A percentile compares a stretch with the other conserved stretches of the same genome.
phyloP scores from a whole-genome alignment of 106 monocot species.

The Acorus calamus region DNA sequence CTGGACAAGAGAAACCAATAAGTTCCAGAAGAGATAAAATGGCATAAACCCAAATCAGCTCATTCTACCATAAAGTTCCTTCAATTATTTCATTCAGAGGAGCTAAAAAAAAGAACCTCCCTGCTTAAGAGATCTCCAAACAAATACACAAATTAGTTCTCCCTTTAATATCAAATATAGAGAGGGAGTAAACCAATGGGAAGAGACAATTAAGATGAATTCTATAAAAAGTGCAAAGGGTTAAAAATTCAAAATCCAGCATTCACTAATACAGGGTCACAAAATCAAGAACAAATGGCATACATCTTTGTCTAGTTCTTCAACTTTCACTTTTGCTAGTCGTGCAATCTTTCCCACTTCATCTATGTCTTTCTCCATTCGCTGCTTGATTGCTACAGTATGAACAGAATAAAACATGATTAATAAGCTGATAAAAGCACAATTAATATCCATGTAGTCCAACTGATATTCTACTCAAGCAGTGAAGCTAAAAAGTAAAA shows the following conservation, averaged over 20 bases:
- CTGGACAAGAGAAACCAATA: slow-evolving; percentile 18
- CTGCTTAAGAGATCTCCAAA: no score
- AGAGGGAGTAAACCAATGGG: no score
- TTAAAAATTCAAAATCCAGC: no score
- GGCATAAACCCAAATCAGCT: no score
- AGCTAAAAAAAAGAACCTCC: no score
- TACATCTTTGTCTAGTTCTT: slow-evolving; percentile 89
- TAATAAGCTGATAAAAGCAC: neutral
- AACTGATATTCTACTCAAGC: neutral
- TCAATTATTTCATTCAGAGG: no score
- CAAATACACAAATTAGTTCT: no score
- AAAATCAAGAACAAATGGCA: slow-evolving; percentile 6
- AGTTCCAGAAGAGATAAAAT: neutral
- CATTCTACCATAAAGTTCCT: no score
- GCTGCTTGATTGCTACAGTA: slow-evolving; percentile 61
- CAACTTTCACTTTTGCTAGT: slow-evolving; percentile 57
- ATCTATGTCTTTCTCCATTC: slow-evolving; percentile 91
- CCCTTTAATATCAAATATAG: no score
- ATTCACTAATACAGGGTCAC: neutral
- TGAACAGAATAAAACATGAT: neutral
- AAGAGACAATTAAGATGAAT: no score
- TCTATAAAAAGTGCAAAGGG: no score
- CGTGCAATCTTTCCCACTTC: slow-evolving; percentile 83
- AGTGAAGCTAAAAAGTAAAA: neutral
- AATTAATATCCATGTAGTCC: neutral